A percentile compares a stretch with the other conserved stretches of the same genome.
Evolutionary conservation across 352 stramenopile species (phyloP).

Genomic region (Ophiocytium majus): DNA sequence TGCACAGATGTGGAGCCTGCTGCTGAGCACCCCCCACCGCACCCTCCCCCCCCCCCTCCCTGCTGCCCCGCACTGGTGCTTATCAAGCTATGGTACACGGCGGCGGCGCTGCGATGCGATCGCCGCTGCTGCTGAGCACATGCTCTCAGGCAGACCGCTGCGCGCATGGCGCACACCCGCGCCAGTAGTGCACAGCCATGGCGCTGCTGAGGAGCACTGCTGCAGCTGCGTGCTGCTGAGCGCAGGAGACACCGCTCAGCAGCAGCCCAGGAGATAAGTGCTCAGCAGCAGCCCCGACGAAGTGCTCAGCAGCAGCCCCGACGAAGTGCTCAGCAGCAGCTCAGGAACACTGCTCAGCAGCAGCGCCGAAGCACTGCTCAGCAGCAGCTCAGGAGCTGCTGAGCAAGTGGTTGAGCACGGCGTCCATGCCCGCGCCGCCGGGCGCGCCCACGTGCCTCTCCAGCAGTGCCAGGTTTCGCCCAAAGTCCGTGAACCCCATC

Average conservation of each 20-base stretch:
- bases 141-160: too few species aligned
- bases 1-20: too few species aligned
- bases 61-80: too few species aligned
- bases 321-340: not conserved
- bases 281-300: not conserved
- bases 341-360: not conserved
- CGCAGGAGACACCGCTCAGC: too few species aligned
- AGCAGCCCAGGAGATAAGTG: not conserved
- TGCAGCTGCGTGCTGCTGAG: too few species aligned
- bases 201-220: not conserved
- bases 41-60: too few species aligned
- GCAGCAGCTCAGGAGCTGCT: not conserved
- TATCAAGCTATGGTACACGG: too few species aligned
- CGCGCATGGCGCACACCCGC: too few species aligned
- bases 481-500: slow-evolving; percentile 43
- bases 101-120: too few species aligned
- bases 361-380: not conserved
- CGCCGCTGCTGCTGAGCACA: too few species aligned
- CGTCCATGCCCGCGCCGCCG: slow-evolving; percentile 34
- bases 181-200: not conserved
- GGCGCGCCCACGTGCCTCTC: slow-evolving; percentile 41
- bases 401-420: slow-evolving; percentile 7
- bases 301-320: not conserved
- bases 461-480: slow-evolving; percentile 39
- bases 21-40: too few species aligned